Evolutionary conservation across 2,329 filamentous ascomycete genomes (phyloP), one percentile per base, ranked within the genome.

Genomic region (Stemphylium lycopersici): DNA sequence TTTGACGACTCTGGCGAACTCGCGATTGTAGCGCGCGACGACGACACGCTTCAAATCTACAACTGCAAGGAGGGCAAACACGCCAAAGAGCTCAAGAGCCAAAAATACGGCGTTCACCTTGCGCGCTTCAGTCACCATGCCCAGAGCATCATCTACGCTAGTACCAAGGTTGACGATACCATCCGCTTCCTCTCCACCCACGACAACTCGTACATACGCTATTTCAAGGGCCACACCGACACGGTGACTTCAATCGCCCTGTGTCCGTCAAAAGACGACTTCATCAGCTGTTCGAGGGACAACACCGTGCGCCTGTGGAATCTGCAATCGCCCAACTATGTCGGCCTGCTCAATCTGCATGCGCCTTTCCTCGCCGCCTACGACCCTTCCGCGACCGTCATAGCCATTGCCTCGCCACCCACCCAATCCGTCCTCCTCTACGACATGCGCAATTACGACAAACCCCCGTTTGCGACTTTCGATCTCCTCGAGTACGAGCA

Each of bases 1-100:
- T 99, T 96, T 73, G 93, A 98, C 76, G 93, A 98, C 78, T 89
- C 90, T 38, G 95, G 95, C 74, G 92, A 97, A 75, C 90, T 93
- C 44, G 84, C 96, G 55, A 91, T 99, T 77, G 90, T 93, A 0
- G 91, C 92, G 5, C 90, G 93, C 63, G 92, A 91, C 78, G 95
- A 99, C 76, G 93, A 97, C 74, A 96, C 91, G 3, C 90, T 99
- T 59, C 93, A 98, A 71, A 88, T 99, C 29, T 99, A 96, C 79
- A 96, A 95, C 68, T 89, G 96, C 59, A 90, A 90, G 68, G 92
- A 96, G 62, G 95, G 95, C 4, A 90, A 90, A 56, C 88, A 92
- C 65, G 90, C 91, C 41, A 98, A 98, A 78, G 89, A 88, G 55
- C 83, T 97, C 41, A 87, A 96, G 46, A 96, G 90, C 78, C 96